Conservation (phyloP, 192 early-diverging fungal species). For the Backusella luteola region DNA sequence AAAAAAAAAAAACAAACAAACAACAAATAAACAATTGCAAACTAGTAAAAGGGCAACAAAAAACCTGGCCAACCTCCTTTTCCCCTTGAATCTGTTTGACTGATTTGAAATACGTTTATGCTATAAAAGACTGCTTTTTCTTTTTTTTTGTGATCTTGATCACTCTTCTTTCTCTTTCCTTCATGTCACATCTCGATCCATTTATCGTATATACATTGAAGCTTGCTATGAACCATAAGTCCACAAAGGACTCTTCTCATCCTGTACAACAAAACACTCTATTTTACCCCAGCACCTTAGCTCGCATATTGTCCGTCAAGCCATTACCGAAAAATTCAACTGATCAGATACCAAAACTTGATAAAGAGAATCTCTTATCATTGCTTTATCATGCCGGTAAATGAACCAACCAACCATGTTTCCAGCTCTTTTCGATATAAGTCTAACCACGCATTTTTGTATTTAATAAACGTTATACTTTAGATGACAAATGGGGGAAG, state of each 20-base stretch:
- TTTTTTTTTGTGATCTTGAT: background rate
- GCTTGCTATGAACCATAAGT: slow-evolving; percentile 2
- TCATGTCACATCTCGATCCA: slow-evolving; percentile 10
- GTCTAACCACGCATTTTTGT: background rate
- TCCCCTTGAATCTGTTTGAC: background rate
- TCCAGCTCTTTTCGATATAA: background rate
- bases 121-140: slow-evolving; percentile 8
- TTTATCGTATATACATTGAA: slow-evolving; percentile 10
- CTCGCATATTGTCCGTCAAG: background rate
- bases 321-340: background rate
- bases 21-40: background rate
- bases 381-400: slow-evolving; percentile 13
- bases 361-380: slow-evolving; percentile 2
- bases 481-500: slow-evolving; percentile 9
- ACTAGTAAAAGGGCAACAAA: background rate
- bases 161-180: background rate
- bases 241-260: background rate
- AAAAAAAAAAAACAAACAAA: background rate
- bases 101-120: slow-evolving; percentile 3
- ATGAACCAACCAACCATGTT: background rate
- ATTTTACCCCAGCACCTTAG: background rate
- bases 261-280: background rate
- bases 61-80: slow-evolving; percentile 7
- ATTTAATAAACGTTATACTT: background rate
- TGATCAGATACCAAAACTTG: background rate